Evolutionary conservation across 1,284 basidiomycete species (phyloP), one percentile per base, ranked within the genome.

Genomic region (Hymenochaete sp.): DNA sequence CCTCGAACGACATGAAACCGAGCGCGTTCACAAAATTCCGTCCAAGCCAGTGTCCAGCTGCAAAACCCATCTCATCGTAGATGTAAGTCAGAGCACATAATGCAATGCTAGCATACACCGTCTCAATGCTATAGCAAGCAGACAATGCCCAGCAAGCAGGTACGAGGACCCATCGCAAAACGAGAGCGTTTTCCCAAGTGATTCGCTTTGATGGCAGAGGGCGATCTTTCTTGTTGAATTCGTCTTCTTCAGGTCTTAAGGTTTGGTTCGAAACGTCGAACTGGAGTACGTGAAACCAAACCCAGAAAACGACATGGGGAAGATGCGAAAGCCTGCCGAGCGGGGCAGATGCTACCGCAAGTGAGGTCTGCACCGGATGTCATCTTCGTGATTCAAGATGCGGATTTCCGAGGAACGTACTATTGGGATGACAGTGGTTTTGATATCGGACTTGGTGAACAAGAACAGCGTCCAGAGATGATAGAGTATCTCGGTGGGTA

Each of bases 241-340:
- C 44, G 49, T 73, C 70, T 50, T 72, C 71, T 11, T 62, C 61
- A 1, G 59, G 58, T 2, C 56, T 54, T 16, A 65, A 55, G 36
- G 59, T 60, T 53, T 72, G 71, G 44, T 72, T 72, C 1, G 71
- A 62, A 14, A 72, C 54, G 37, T 64, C 55, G 50, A 66, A 66
- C 28, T 70, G 67, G 7, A 73, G 55, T 1, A 66, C 50, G 32
- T 73, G 66, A 1, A 66, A 31, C 66, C 65, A 73, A 3, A 67
- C 56, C 71, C 71, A 73, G 18, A 63, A 55, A 1, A 61, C 38
- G 1, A 57, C 51, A 19, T 64, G 59, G 1, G 55, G 28, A 11
- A 66, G 46, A 7, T 52, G 54, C 3, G 32, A 38, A 11, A 56
- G 14, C 16, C 19, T 50, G 6, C 13, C 14, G 2, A 51, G 26